Conservation (phyloP, 1,284 basidiomycete genomes). For the Leccinum subrobustum region DNA sequence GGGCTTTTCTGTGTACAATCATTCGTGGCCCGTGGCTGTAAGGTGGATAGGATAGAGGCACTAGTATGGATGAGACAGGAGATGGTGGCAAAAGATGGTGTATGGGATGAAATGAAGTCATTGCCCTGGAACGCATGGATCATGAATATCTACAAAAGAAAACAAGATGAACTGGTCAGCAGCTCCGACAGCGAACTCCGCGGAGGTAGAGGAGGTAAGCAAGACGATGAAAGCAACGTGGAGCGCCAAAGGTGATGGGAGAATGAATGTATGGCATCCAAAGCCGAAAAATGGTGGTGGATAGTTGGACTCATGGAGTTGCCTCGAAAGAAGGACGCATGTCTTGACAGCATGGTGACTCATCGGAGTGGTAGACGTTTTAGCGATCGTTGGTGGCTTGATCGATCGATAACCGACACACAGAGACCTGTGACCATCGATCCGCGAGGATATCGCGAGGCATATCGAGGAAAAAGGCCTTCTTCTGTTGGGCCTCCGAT, state of each 20-base stretch:
- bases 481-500: background rate
- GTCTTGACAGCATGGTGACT: constrained; percentile 1
- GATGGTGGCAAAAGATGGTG: constrained; percentile 11
- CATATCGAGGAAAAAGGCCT: constrained; percentile 6
- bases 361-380: background rate
- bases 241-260: background rate
- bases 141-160: constrained; percentile 17
- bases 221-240: background rate
- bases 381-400: constrained; percentile 1
- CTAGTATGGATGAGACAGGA: constrained; percentile 7
- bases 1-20: background rate
- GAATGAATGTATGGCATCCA: background rate
- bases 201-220: background rate
- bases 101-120: background rate
- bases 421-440: constrained; percentile 6
- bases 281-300: background rate
- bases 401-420: constrained; percentile 9
- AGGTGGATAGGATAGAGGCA: constrained; percentile 1
- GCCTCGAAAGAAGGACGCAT: background rate
- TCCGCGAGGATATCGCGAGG: constrained; percentile 20
- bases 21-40: background rate
- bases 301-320: background rate
- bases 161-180: background rate
- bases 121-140: constrained; percentile 5
- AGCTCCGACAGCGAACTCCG: background rate